phyloP scores from a whole-genome alignment of 208 protist genomes.

The Acanthamoeba rhysodes region DNA sequence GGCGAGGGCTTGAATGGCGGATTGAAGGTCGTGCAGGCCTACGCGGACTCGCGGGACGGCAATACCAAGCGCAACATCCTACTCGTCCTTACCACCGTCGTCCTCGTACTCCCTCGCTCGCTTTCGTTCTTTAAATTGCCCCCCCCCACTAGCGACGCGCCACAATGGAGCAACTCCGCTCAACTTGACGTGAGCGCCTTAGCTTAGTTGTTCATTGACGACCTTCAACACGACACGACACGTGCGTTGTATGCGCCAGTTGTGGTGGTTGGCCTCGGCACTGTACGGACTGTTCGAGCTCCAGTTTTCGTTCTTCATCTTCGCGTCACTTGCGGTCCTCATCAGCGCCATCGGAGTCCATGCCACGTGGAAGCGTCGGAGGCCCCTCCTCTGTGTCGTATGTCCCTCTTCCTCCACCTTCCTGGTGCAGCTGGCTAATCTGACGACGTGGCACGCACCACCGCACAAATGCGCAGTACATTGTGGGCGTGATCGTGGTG shows the following conservation, averaged over 20 bases:
- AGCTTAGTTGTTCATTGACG: too few relatives aligned
- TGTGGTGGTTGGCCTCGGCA: not conserved
- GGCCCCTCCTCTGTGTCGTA: not conserved
- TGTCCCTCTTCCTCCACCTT: not conserved
- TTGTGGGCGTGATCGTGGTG: not conserved
- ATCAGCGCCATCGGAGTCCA: not conserved
- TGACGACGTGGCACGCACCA: too few relatives aligned
- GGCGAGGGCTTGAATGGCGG: not conserved
- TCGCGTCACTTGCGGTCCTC: not conserved
- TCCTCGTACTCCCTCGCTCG: not conserved
- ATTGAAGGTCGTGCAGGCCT: not conserved
- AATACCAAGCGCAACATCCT: not conserved
- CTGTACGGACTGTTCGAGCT: not conserved
- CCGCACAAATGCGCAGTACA: not conserved
- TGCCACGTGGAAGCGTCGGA: not conserved
- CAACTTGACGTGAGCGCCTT: too few relatives aligned
- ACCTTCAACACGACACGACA: too few relatives aligned
- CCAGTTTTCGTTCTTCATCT: not conserved
- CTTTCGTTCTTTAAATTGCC: not conserved
- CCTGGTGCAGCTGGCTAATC: not conserved
- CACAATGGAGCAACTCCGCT: too few relatives aligned
- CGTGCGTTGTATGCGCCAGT: not conserved
- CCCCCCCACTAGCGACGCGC: not conserved
- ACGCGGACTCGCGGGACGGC: not conserved
- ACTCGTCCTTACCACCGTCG: not conserved